These are phyloP conservation scores for Trametes versicolor DNA, from an alignment of 1,284 basidiomycete species.

Conservation along the genomic window DNA sequence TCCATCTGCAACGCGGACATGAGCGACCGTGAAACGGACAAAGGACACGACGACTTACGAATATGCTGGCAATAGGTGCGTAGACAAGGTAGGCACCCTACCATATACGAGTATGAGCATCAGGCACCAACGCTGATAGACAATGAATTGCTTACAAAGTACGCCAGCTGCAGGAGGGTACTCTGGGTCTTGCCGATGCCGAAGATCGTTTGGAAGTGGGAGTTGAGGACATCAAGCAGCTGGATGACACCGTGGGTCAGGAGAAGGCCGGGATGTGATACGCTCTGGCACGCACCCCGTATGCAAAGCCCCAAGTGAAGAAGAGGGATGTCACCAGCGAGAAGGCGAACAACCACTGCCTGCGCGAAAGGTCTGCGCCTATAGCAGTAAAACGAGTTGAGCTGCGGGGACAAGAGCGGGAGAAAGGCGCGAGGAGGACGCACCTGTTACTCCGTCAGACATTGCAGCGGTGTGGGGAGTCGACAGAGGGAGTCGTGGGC, in stretches of 20 bases:
- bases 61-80: constrained; percentile 48
- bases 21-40: background rate
- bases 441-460: constrained; percentile 50
- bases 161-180: constrained; percentile 86
- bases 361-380: constrained; percentile 59
- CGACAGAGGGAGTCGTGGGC: constrained; percentile 21
- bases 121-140: constrained; percentile 13
- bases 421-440: constrained; percentile 24
- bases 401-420: background rate
- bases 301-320: constrained; percentile 85
- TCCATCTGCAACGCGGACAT: constrained; percentile 55
- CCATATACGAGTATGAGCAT: background rate
- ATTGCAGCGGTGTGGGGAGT: constrained; percentile 30
- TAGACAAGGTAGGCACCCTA: constrained; percentile 76
- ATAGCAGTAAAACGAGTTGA: constrained; percentile 2
- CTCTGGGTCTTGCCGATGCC: constrained; percentile 81
- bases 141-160: constrained; percentile 62
- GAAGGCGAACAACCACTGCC: constrained; percentile 68
- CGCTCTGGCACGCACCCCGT: constrained; percentile 60
- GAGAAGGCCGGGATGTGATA: background rate
- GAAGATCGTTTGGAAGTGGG: constrained; percentile 82
- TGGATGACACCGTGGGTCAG: constrained; percentile 42
- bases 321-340: constrained; percentile 81
- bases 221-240: constrained; percentile 87
- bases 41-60: background rate